Percentiles rank a stretch among this genome's conserved stretches.
Evolutionary conservation across 257 asterid species (phyloP).

Genomic region (Cinchona pubescens): DNA sequence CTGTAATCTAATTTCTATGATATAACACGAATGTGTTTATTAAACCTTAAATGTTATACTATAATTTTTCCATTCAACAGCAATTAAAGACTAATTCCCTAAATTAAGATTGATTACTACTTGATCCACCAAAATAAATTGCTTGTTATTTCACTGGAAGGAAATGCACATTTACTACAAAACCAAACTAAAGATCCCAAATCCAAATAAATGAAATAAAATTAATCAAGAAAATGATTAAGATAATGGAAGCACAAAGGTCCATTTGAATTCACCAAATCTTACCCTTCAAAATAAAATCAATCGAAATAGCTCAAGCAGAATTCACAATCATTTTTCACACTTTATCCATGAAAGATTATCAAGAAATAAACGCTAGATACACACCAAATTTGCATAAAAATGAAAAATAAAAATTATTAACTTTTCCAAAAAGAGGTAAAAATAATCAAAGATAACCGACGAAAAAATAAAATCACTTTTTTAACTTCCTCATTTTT

Average conservation of each 20-base stretch:
- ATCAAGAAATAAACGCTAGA: too few relatives aligned
- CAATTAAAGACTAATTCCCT: background rate
- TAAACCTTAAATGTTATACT: background rate
- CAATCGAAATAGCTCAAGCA: too few relatives aligned
- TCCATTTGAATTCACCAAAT: background rate
- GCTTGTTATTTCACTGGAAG: background rate
- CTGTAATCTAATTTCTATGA: too few relatives aligned
- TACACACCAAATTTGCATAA: background rate
- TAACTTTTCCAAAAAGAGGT: background rate
- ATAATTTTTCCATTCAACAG: background rate
- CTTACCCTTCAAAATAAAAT: constrained; percentile 1
- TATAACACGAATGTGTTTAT: background rate
- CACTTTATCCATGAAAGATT: too few relatives aligned
- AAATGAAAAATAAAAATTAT: background rate
- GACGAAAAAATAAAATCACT: constrained; percentile 37
- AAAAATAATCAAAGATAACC: background rate
- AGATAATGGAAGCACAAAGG: background rate
- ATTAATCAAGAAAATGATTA: background rate
- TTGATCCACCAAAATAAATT: background rate
- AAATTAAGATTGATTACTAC: background rate
- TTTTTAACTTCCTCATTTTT: constrained; percentile 45
- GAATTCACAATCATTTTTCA: too few relatives aligned
- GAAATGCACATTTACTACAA: too few relatives aligned
- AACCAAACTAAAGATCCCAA: constrained; percentile 6
- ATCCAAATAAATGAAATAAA: background rate